Evolutionary conservation across 2,329 filamentous ascomycete species (phyloP), one percentile per base, ranked within the genome.

Genomic region (Microsporum canis): DNA sequence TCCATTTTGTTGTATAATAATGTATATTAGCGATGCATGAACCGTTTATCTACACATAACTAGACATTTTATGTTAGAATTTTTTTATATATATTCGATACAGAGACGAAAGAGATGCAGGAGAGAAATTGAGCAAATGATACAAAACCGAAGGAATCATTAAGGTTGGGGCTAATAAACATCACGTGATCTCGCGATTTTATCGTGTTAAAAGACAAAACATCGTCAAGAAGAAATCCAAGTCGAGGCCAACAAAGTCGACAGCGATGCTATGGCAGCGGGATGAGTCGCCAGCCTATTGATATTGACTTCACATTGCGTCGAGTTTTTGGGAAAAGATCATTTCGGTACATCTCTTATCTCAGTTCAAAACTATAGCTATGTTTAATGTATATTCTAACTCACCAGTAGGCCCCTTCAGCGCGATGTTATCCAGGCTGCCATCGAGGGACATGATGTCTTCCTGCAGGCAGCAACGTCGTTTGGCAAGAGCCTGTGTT

Each of bases 401-500:
- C 51, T 17, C 23, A 7, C 33, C 17, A 3, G 17, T 63, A 91
- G 90, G 67, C 90, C 91, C 8, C 78, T 88, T 41, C 92, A 96
- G 71, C 84, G 89, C 63, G 91, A 97, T 69, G 91, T 96, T 61
- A 92, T 97, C 60, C 80, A 82, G 62, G 88, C 89, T 5, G 88
- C 89, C 2, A 79, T 96, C 6, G 84, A 88, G 61, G 88, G 89
- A 14, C 81, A 91, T 64, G 92, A 97, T 85, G 88, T 97, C 49
- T 96, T 95, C 70, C 82, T 97, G 0, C 92, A 96, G 74, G 92
- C 92, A 27, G 78, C 77, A 2, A 80, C 78, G 3, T 79, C 78
- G 0, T 96, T 96, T 64, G 94, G 94, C 45, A 99, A 99, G 72
- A 97, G 92, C 1, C 79, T 99, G 2, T 99, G 94, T 72, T 99